Base-by-base conservation (phyloP, 345 rosid species). In the Lagerstroemia speciosa region DNA sequence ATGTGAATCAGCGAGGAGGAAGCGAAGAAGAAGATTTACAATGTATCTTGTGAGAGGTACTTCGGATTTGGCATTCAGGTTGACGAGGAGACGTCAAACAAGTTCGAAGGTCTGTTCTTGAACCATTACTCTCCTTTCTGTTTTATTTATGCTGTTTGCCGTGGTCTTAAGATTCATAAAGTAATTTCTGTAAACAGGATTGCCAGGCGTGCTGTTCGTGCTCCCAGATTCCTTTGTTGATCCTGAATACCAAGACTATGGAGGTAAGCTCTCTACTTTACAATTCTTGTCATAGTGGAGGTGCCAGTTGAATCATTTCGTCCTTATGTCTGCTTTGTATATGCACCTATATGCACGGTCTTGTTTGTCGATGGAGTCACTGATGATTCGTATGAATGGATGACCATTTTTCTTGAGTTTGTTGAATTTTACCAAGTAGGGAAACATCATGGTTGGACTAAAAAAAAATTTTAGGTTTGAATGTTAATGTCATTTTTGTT, bases 21-120 rank as follows among this genome's bases (percentile, higher is more conserved):
- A 76, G 96, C 99, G 0, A 95, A 87, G 83, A 80, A 83, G 84
- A 81, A 84, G 78, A 92, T 95, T 55, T 95, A 92, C 75, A 95
- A 95, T 68, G 97, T 92, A 52, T 95, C 96, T 0, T 95, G 97
- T n/a, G 99, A 91, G 78, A 89, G 96, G 76, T 94, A 94, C 74
- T 79, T 92, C 66, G 99, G 98, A 8, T 94, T 94, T 45, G 99
- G 99, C 11, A 87, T 96, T 68, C 96, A 94, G 84, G 78, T 95
- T 74, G 99, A 90, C 52, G 97, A 92, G 84, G 99, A 92, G 78
- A 95, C 99, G 16, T 84, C 96, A 0, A 84, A 87, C 79, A 90
- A 89, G 87, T 87, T 95, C 1, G 96, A 95, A 84, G 96, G 98
- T 95, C 26, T 46, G 70, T 52, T 66, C 66, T 8, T 34, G 41